phyloP scores from a whole-genome alignment of 2,329 filamentous ascomycete species.

The Calonectria pseudoreteaudii region DNA sequence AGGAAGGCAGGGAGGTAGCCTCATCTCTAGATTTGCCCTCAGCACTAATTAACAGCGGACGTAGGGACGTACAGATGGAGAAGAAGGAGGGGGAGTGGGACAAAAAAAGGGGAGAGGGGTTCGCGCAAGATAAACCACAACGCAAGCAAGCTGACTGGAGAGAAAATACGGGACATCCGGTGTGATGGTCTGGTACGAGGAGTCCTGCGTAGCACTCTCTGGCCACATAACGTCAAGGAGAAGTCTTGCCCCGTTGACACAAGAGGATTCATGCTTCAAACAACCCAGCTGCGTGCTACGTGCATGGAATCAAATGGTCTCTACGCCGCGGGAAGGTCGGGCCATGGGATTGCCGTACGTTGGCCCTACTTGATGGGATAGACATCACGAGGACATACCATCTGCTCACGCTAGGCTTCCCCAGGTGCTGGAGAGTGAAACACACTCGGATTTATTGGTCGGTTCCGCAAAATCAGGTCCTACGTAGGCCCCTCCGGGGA shows the following conservation, averaged over 20 bases:
- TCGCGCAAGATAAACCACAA: background rate
- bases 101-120: no score
- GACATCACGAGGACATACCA: no score
- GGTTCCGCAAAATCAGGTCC: background rate
- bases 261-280: background rate
- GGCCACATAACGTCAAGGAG: background rate
- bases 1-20: background rate
- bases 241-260: background rate
- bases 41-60: background rate
- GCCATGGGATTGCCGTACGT: background rate
- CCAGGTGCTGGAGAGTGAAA: no score
- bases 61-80: background rate
- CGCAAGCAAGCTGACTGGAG: background rate
- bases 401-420: background rate
- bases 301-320: no score
- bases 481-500: no score
- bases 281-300: no score
- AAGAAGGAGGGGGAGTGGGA: background rate
- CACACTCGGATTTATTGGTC: background rate
- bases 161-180: background rate
- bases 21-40: background rate
- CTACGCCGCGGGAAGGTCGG: background rate
- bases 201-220: no score
- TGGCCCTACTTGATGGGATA: background rate
- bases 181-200: background rate